Percentiles rank a stretch among this genome's conserved stretches.
Conservation (phyloP, 768 basidiomycete species). For the Calvatia gigantea region DNA sequence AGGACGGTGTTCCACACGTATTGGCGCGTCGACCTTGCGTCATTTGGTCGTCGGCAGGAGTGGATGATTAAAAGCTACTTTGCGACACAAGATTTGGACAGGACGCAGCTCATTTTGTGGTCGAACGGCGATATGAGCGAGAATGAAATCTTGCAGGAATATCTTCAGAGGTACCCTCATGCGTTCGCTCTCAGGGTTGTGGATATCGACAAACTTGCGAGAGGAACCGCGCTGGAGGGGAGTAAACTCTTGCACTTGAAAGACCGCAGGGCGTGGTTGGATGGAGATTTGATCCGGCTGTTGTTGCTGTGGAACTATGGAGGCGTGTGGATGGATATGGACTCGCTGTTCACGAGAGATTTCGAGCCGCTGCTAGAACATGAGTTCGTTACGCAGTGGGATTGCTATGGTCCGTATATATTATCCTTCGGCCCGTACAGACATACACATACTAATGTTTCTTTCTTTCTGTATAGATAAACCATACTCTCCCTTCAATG, state of each 20-base stretch:
- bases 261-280: conserved; percentile 89
- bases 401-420: conserved; percentile 79
- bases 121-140: conserved; percentile 74
- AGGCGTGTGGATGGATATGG: conserved; percentile 98
- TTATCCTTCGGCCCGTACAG: not conserved
- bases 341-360: conserved; percentile 87
- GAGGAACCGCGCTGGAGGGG: conserved; percentile 74
- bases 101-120: conserved; percentile 80
- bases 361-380: conserved; percentile 84
- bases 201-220: conserved; percentile 63
- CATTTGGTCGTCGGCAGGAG: conserved; percentile 80
- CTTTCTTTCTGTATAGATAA: conserved; percentile 28
- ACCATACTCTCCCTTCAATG: conserved; percentile 68
- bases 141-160: conserved; percentile 56
- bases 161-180: conserved; percentile 60
- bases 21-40: conserved; percentile 86
- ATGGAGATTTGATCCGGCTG: conserved; percentile 89
- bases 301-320: conserved; percentile 87
- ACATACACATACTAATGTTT: not conserved
- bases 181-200: conserved; percentile 70
- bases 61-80: conserved; percentile 93
- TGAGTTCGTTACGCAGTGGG: conserved; percentile 99
- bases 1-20: conserved; percentile 84
- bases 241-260: conserved; percentile 52
- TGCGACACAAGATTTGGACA: conserved; percentile 74